These are phyloP conservation scores for Kodamaea kaohsiungensis DNA, from an alignment of 805 yeast genomes.

Conservation along the genomic window DNA sequence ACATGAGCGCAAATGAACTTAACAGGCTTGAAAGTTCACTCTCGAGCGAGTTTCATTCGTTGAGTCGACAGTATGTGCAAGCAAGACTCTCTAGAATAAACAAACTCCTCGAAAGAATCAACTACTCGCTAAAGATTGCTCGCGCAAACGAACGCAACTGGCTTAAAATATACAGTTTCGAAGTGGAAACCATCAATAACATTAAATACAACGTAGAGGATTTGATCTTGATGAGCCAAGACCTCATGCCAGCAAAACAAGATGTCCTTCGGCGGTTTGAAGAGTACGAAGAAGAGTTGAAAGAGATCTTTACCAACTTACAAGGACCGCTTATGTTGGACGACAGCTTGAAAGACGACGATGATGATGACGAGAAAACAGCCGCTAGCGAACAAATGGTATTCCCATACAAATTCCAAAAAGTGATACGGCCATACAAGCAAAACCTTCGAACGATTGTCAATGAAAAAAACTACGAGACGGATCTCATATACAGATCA, in stretches of 20 bases:
- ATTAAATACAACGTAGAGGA: constrained; percentile 36
- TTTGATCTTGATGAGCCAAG: constrained; percentile 17
- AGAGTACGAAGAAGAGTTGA: constrained; percentile 34
- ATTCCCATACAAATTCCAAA: constrained; percentile 22
- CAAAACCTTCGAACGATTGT: constrained; percentile 24
- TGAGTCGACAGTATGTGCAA: constrained; percentile 26
- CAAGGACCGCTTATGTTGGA: constrained; percentile 40
- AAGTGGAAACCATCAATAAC: constrained; percentile 34
- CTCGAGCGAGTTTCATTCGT: constrained; percentile 23
- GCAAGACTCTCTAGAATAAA: constrained; percentile 32
- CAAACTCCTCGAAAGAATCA: constrained; percentile 24
- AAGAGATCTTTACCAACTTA: constrained; percentile 27
- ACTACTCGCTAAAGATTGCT: constrained; percentile 25
- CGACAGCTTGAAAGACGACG: constrained; percentile 19
- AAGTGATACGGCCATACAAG: constrained; percentile 22
- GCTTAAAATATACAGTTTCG: constrained; percentile 33
- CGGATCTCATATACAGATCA: constrained; percentile 20
- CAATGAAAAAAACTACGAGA: constrained; percentile 33
- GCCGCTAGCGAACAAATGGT: constrained; percentile 15
- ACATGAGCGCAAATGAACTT: constrained; percentile 25
- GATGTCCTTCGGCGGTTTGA: constrained; percentile 19
- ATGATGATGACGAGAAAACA: constrained; percentile 3
- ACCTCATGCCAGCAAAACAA: constrained; percentile 12
- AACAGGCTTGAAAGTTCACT: constrained; percentile 20
- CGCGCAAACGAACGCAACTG: constrained; percentile 33